These are phyloP conservation scores for Cladorrhinum sp. DNA, from an alignment of 2,329 filamentous ascomycete genomes.

Conservation along the genomic window DNA sequence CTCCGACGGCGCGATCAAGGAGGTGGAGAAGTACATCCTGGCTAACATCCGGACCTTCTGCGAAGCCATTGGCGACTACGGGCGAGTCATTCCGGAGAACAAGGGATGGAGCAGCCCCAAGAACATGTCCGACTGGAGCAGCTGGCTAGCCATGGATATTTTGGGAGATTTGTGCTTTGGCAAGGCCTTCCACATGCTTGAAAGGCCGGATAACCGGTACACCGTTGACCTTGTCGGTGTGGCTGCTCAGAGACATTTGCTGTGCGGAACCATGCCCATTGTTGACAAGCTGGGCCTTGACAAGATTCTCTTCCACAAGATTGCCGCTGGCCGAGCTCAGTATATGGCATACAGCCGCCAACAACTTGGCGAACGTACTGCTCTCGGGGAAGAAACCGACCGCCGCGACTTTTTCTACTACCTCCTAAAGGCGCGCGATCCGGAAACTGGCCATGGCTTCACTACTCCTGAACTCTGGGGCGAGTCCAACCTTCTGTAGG, in stretches of 20 bases:
- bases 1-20: constrained; percentile 61
- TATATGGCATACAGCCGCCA: constrained; percentile 70
- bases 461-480: constrained; percentile 65
- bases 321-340: constrained; percentile 63
- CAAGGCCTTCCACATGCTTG: constrained; percentile 61
- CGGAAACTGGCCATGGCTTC: constrained; percentile 66
- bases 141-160: constrained; percentile 61
- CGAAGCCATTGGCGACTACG: constrained; percentile 48
- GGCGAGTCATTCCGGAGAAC: constrained; percentile 37
- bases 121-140: constrained; percentile 63
- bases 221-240: constrained; percentile 65
- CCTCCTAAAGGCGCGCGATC: constrained; percentile 67
- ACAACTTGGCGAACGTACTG: constrained; percentile 64
- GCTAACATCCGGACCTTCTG: constrained; percentile 66
- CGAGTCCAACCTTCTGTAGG: constrained; percentile 64
- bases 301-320: constrained; percentile 63
- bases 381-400: constrained; percentile 61
- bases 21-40: constrained; percentile 66
- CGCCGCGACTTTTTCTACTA: constrained; percentile 76
- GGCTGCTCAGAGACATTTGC: constrained; percentile 65
- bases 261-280: constrained; percentile 71
- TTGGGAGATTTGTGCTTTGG: constrained; percentile 60
- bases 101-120: constrained; percentile 57
- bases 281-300: constrained; percentile 65
- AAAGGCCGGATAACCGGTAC: constrained; percentile 59